Conservation (phyloP, 805 yeast species). For the Priceomyces carsonii region DNA sequence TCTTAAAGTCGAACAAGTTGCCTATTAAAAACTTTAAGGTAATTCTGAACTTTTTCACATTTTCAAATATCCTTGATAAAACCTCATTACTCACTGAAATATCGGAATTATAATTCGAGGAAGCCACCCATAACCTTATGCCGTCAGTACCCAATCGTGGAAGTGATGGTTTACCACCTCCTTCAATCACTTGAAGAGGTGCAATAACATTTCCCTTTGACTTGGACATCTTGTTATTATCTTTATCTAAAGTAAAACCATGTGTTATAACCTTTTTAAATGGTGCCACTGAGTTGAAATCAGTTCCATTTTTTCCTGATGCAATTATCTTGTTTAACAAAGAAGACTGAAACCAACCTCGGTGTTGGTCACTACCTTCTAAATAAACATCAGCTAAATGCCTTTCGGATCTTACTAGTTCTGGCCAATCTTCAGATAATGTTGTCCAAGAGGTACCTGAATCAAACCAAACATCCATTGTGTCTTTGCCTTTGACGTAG, state of each 20-base stretch:
- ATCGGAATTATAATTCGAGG: conserved; percentile 82
- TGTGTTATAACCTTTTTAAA: conserved; percentile 80
- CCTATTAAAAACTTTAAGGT: conserved; percentile 84
- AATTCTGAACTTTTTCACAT: conserved; percentile 76
- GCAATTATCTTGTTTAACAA: conserved; percentile 70
- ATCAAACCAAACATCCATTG: conserved; percentile 99
- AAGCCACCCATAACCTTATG: conserved; percentile 85
- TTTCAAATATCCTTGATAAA: conserved; percentile 73
- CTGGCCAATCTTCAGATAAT: conserved; percentile 40
- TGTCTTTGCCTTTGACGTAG: conserved; percentile 73
- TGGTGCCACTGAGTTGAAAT: conserved; percentile 49
- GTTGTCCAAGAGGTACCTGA: conserved; percentile 91
- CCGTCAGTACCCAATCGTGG: conserved; percentile 89
- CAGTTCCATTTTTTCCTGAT: conserved; percentile 42
- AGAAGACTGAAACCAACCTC: conserved; percentile 99
- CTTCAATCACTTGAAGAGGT: conserved; percentile 69
- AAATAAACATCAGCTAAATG: conserved; percentile 73
- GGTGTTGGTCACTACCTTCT: conserved; percentile 98
- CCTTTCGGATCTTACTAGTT: conserved; percentile 28
- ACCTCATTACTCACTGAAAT: conserved; percentile 72
- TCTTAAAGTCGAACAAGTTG: conserved; percentile 52
- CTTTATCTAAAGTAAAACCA: conserved; percentile 87
- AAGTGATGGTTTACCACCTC: conserved; percentile 43
- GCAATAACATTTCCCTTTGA: conserved; percentile 80
- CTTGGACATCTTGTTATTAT: conserved; percentile 91